Conservation (phyloP, 768 basidiomycete species). For the Tephrocybe sp. region DNA sequence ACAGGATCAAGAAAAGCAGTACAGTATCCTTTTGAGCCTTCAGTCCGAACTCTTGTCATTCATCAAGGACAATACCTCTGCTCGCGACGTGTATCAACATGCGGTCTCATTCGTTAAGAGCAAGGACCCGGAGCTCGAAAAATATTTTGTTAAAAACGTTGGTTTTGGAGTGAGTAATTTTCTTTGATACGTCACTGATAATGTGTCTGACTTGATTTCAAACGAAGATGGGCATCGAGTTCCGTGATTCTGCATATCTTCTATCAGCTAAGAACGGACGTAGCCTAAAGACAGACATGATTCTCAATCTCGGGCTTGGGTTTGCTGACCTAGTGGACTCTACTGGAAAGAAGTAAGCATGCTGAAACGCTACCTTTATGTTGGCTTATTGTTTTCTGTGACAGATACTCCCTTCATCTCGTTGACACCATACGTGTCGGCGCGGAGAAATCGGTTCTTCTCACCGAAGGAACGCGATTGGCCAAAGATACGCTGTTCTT, state of each 20-base stretch:
- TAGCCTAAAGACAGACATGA: constrained; percentile 74
- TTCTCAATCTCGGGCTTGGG: constrained; percentile 80
- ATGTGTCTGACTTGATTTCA: not conserved
- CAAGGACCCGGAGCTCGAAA: constrained; percentile 81
- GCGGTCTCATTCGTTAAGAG: constrained; percentile 67
- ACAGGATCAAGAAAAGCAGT: constrained; percentile 91
- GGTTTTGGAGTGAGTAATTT: constrained; percentile 74
- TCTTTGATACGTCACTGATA: not conserved
- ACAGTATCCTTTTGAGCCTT: constrained; percentile 71
- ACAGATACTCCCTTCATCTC: constrained; percentile 83
- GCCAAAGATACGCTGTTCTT: constrained; percentile 89
- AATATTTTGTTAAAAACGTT: constrained; percentile 81
- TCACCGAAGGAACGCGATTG: constrained; percentile 84
- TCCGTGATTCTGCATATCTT: constrained; percentile 84
- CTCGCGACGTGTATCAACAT: constrained; percentile 81
- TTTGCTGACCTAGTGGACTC: constrained; percentile 80
- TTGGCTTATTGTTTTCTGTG: constrained; percentile 1
- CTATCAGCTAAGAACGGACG: constrained; percentile 79
- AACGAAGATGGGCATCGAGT: constrained; percentile 88
- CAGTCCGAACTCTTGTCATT: constrained; percentile 72
- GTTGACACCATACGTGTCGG: constrained; percentile 86
- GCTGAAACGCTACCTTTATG: not conserved
- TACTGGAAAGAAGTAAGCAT: constrained; percentile 69
- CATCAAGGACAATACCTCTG: constrained; percentile 75
- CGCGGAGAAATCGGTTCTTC: constrained; percentile 55